Percentiles rank a stretch among this genome's conserved stretches.
phyloP scores from a whole-genome alignment of 2,329 filamentous ascomycete genomes.

The Colletotrichum abscissum region DNA sequence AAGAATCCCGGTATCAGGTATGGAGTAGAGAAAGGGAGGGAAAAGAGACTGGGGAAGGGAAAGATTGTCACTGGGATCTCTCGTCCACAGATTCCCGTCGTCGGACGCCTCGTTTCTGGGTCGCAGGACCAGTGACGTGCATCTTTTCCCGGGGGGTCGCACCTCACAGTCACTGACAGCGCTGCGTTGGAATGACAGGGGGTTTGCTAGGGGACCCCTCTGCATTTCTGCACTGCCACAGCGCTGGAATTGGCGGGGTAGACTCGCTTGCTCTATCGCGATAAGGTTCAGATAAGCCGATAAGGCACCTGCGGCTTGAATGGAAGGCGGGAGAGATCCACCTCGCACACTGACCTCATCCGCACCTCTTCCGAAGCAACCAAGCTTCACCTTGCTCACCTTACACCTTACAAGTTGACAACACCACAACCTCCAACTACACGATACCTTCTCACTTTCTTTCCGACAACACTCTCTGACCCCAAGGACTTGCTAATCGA shows the following conservation, averaged over 20 bases:
- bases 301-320: conserved; percentile 6
- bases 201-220: conserved; percentile 8
- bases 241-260: conserved; percentile 27
- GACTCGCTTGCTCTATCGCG: not conserved
- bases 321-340: not conserved
- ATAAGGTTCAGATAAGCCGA: conserved; percentile 12
- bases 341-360: conserved; percentile 16
- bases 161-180: not conserved
- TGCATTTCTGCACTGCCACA: conserved; percentile 28
- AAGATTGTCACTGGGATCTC: conserved; percentile 4
- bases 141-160: not conserved
- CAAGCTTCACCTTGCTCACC: not conserved
- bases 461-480: not conserved
- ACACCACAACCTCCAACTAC: not conserved
- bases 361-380: not conserved
- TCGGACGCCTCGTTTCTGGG: not conserved
- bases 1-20: not conserved
- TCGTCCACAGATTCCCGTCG: not conserved
- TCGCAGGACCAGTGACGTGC: conserved; percentile 23
- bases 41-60: not conserved
- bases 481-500: not conserved
- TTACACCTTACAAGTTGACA: not conserved
- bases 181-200: conserved; percentile 11
- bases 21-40: not conserved
- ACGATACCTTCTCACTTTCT: not conserved